phyloP scores from a whole-genome alignment of 2,329 filamentous ascomycete species.

The Cercospora sesami region DNA sequence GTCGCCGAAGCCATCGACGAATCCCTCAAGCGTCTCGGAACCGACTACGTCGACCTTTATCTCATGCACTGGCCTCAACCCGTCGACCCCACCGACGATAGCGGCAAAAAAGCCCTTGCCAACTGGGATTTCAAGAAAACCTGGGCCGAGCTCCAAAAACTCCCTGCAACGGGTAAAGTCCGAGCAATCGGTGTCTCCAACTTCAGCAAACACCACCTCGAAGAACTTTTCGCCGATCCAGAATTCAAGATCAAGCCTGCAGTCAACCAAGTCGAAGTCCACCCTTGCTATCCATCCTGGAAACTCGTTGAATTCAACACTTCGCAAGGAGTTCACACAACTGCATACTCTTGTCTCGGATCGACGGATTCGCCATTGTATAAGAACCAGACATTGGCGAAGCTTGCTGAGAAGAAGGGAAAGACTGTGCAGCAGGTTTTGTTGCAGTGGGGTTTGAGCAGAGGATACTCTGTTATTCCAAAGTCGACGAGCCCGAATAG shows the following conservation, averaged over 20 bases:
- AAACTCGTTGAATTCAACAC: conserved; percentile 73
- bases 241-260: conserved; percentile 64
- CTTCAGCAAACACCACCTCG: conserved; percentile 77
- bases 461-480: conserved; percentile 80
- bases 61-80: conserved; percentile 72
- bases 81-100: conserved; percentile 59
- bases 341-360: conserved; percentile 73
- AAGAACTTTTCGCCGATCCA: conserved; percentile 67
- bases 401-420: conserved; percentile 62
- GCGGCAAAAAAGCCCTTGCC: conserved; percentile 62
- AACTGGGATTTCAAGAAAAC: conserved; percentile 85
- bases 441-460: conserved; percentile 76
- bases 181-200: conserved; percentile 78
- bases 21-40: conserved; percentile 61
- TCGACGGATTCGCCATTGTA: conserved; percentile 69
- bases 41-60: conserved; percentile 69
- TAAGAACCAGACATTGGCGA: conserved; percentile 63
- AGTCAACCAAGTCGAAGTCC: conserved; percentile 80
- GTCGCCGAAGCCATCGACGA: conserved; percentile 62
- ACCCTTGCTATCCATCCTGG: conserved; percentile 78
- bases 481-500: conserved; percentile 75
- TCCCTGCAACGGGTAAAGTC: conserved; percentile 68
- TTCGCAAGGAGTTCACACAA: conserved; percentile 71
- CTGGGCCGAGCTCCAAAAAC: conserved; percentile 52
- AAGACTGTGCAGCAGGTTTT: conserved; percentile 74